Evolutionary conservation across 176 grass and related monocot genomes (phyloP), one percentile per base, ranked within the genome.

Genomic region (Miscanthus lutarioriparius): DNA sequence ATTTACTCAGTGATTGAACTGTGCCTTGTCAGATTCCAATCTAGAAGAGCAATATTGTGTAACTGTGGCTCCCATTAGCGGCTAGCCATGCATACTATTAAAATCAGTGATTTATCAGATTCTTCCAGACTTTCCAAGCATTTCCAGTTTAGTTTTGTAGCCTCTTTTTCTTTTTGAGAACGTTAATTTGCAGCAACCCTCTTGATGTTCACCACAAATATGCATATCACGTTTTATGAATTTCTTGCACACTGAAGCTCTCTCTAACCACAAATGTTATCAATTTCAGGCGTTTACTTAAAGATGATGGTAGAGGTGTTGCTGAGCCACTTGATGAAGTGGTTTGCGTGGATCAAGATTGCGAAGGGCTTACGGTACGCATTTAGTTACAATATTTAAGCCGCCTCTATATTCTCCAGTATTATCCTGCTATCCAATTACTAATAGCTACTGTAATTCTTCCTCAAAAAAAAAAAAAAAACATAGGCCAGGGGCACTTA

Each of bases 401-500:
- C 10, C 38, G 10, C 49, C 19, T 71, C 4, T 35, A 64, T 78
- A 80, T 39, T 48, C 7, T 64, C 41, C 4, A 8, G 9, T 25
- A 66, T 17, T 5, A 30, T 45, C 25, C 15, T 47, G 15, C 10
- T 56, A 39, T 6, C 8, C 40, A 19, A 2, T 45, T 51, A 59
- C 37, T 67, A 67, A 58, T 13, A 66, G 11, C 59, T 72, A 10
- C 17, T 19, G 49, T 82, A 74, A 82, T 62, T 61, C 17, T 86
- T 45, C 64, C 43, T 7, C 5, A 7, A 22, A 8, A 63, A 67
- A 7, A 22, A 8, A 63, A 67, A 32, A 70, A 63, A 67, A 32
- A 70, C 44, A 75, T 81, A 97, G 95, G 75, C 85, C 41, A 91
- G 82, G 86, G 95, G 90, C 61, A 94, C 84, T 66, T 97, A 94